Base-by-base conservation (phyloP, 306 rosid genomes). In the Sesbania bispinosa region DNA sequence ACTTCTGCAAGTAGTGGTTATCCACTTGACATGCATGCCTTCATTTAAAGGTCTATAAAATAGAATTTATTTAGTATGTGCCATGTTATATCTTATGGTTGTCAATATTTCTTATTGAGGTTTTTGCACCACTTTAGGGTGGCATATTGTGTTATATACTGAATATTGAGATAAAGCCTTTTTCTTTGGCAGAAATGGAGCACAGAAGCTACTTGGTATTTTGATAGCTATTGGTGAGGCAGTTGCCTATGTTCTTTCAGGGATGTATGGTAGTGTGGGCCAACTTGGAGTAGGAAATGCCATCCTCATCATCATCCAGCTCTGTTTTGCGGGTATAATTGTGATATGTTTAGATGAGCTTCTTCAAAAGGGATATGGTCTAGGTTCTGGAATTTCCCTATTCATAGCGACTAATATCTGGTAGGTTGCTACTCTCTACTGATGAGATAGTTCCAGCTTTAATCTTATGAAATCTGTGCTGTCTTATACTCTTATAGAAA, bases 221-320 rank as follows among this genome's bases (percentile, higher is more conserved):
- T 78, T 94, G 85, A 94, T 94, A 50, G 96, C 98, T 48, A 63
- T 94, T 35, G 98, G 98, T 65, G 98, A 94, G 86, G 98, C 96
- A 0, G 98, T 94, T 84, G 98, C 98, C 5, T 94, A 94, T 73
- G 98, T 94, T 60, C 94, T 91, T 70, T 94, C 97, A 0, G 97
- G 97, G 55, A 90, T 94, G 97, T 94, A 89, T 67, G 97, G 97
- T 48, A 94, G 98, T 57, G 98, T 94, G 71, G 89, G 93, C 74
- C 98, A 94, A 73, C 98, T 94, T 75, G 98, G 97, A 21, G 98
- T 94, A 20, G 98, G 97, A 36, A 94, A 90, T 83, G 97, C 97
- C 5, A 84, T 94, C 73, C 96, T 94, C 66, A 90, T 94, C 59
- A 90, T 94, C 67, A 47, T 89, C 58, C 98, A 90, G 85, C 96